Conservation (phyloP, 805 yeast genomes). For the Tetrapisispora arboricola region DNA sequence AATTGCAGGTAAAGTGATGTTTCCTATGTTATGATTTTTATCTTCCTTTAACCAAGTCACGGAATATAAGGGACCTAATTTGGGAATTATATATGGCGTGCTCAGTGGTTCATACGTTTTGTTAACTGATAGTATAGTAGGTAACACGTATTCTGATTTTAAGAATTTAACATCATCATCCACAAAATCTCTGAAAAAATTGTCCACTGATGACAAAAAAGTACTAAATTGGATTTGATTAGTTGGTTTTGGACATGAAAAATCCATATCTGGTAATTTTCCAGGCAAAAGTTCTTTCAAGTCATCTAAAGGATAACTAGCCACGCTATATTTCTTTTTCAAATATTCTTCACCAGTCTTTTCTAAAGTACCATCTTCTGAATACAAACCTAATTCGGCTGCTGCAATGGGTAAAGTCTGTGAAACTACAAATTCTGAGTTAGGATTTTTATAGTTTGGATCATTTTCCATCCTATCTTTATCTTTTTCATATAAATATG, state of each 20-base stretch:
- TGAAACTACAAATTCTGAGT: conserved; percentile 61
- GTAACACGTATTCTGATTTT: conserved; percentile 48
- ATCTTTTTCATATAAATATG: not conserved
- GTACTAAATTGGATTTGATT: conserved; percentile 91
- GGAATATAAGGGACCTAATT: conserved; percentile 70
- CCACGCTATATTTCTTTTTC: conserved; percentile 73
- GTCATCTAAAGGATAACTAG: conserved; percentile 78
- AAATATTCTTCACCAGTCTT: conserved; percentile 65
- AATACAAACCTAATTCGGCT: conserved; percentile 51
- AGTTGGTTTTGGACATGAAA: conserved; percentile 69
- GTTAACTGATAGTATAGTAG: conserved; percentile 33
- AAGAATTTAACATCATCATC: conserved; percentile 78
- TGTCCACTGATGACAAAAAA: conserved; percentile 75
- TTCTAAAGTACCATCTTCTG: conserved; percentile 47
- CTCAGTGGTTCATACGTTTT: conserved; percentile 51
- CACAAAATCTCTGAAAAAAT: conserved; percentile 62
- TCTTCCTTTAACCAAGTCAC: conserved; percentile 87
- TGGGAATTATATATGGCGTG: conserved; percentile 74
- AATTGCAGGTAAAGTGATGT: conserved; percentile 37
- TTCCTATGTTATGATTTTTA: conserved; percentile 34
- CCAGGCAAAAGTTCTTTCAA: conserved; percentile 76
- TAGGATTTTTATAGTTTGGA: conserved; percentile 57
- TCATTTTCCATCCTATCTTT: conserved; percentile 36
- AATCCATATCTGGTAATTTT: conserved; percentile 75
- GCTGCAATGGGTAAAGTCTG: conserved; percentile 63